Evolutionary conservation across 2,329 filamentous ascomycete genomes (phyloP), one percentile per base, ranked within the genome.

Genomic region (Ceratocystis variospora): DNA sequence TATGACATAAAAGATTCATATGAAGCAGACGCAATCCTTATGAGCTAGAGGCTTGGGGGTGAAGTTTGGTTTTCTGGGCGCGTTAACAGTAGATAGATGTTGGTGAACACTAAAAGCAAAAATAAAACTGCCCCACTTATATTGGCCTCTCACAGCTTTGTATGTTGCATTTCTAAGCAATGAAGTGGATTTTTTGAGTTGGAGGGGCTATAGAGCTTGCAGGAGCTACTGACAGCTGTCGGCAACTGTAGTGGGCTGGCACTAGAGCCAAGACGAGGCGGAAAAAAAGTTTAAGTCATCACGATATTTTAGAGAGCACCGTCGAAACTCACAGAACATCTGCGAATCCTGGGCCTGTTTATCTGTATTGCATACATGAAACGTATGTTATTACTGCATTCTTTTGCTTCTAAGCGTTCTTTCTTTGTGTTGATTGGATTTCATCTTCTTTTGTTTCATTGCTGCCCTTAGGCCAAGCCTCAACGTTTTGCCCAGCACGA

Each of bases 261-360:
- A 5, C 0, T 41, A 5, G 3, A 41, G 10, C 10, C 37, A 41
- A 31, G 45, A 46, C 28, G 62, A 41, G 50, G 50, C 41, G 33
- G 22, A 41, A 64, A 64, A 63, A 67, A 64, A 67, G 59, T 62
- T 64, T 53, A 61, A 61, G 66, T 53, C 62, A 62, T 67, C 66
- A 67, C 62, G 62, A 64, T 64, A 64, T 28, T 53, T 28, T 15
- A 46, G 3, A 57, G 61, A 61, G 61, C 25, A 17, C 19, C 62
- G 55, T 67, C 66, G 66, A 67, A 67, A 45, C 66, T 63, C 62
- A 63, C 50, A 64, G 66, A 67, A 67, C 41, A 48, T 50, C 61
- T 67, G 62, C 66, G 66, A 67, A 67, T 55, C 50, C 46, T 62
- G n/a, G 17, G 10, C 53, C 53, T 33, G 53, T 12, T 17, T 33